A percentile compares a stretch with the other conserved stretches of the same genome.
Conservation (phyloP, 257 asterid genomes). For the Linderniella brevidens region DNA sequence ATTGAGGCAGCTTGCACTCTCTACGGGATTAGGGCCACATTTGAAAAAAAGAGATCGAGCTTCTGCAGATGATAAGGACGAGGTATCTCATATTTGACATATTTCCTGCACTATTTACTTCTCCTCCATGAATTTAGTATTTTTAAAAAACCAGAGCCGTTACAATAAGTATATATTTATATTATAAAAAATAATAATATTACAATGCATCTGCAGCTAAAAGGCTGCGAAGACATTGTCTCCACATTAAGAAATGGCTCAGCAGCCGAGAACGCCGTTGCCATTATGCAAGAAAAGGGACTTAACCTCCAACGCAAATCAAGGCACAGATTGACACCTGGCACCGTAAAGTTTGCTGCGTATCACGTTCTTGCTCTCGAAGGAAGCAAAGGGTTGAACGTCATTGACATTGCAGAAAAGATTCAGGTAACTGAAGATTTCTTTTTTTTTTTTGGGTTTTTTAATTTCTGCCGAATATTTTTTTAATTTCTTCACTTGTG, state of each 20-base stretch:
- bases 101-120: neutral
- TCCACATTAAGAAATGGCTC: slow-evolving; percentile 81
- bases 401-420: slow-evolving; percentile 87
- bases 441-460: too few relatives aligned
- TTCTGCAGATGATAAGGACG: slow-evolving; percentile 37
- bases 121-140: too few relatives aligned
- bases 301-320: slow-evolving; percentile 60
- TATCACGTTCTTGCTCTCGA: slow-evolving; percentile 98
- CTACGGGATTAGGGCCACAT: slow-evolving; percentile 94
- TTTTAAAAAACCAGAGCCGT: too few relatives aligned
- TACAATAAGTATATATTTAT: neutral
- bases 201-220: slow-evolving; percentile 34
- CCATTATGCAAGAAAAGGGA: slow-evolving; percentile 92
- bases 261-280: slow-evolving; percentile 90
- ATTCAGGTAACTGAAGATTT: slow-evolving; percentile 57
- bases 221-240: slow-evolving; percentile 83
- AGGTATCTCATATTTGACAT: slow-evolving; percentile 29
- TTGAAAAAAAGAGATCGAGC: slow-evolving; percentile 63
- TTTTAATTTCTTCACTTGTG: neutral
- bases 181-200: neutral
- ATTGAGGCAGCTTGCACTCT: slow-evolving; percentile 75
- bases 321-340: slow-evolving; percentile 92
- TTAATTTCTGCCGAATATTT: slow-evolving; percentile 5
- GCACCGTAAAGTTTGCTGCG: slow-evolving; percentile 98
- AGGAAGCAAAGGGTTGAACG: slow-evolving; percentile 91